These are phyloP conservation scores for Fusarium nanum DNA, from an alignment of 2,329 filamentous ascomycete species.

Conservation along the genomic window DNA sequence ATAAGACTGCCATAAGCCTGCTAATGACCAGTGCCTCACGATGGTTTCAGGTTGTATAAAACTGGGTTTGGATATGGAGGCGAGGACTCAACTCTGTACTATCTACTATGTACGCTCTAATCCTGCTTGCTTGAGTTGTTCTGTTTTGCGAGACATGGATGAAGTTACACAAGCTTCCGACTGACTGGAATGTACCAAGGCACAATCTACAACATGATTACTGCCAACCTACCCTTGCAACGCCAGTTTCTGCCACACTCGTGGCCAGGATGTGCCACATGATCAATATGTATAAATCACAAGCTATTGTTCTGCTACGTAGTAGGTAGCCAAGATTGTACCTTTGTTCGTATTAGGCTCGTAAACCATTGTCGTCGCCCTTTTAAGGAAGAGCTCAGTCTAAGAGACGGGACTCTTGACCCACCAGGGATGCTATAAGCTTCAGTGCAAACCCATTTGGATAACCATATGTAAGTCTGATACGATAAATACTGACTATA, in stretches of 20 bases:
- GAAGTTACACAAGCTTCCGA: not conserved
- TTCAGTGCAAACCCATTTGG: not conserved
- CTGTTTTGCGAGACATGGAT: not conserved
- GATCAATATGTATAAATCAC: not conserved
- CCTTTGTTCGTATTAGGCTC: not conserved
- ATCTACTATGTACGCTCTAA: not conserved
- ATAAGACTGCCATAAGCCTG: not conserved
- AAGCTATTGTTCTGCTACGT: not conserved
- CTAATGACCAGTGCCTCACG: not conserved
- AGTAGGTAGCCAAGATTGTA: not conserved
- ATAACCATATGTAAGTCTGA: not conserved
- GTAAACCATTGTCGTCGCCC: too few relatives aligned
- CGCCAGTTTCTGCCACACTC: not conserved
- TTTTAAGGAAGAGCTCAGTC: not conserved
- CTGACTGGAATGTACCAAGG: constrained; percentile 11
- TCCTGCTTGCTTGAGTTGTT: not conserved
- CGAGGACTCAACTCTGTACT: not conserved
- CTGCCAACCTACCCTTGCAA: not conserved
- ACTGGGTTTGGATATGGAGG: not conserved
- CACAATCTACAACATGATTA: not conserved
- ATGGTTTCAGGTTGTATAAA: constrained; percentile 1
- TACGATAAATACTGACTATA: not conserved
- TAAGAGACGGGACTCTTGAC: not conserved
- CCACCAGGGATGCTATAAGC: not conserved
- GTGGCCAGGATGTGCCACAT: not conserved